phyloP scores from a whole-genome alignment of 495 filamentous ascomycete genomes.

The Lasiosphaeria ovina region DNA sequence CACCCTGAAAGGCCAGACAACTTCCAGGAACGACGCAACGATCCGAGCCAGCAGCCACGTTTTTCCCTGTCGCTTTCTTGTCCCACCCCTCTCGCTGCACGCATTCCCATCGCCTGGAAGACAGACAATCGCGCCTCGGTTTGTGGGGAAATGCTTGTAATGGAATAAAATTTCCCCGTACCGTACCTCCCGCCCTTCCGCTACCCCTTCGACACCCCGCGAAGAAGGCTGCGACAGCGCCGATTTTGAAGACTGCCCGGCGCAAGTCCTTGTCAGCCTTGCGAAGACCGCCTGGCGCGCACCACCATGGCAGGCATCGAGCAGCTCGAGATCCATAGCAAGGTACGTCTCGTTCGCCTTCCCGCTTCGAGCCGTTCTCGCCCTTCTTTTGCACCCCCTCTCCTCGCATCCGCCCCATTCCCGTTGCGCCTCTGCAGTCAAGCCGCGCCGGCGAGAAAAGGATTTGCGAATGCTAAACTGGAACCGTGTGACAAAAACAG shows the following conservation, averaged over 20 bases:
- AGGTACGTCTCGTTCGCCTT: slow-evolving; percentile 56
- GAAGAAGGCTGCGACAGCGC: not conserved
- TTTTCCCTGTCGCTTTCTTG: too few species aligned
- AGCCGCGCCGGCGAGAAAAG: not conserved
- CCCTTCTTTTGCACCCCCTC: not conserved
- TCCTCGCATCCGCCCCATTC: not conserved
- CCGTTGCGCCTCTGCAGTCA: not conserved
- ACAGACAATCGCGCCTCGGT: too few species aligned
- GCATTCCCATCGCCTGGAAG: too few species aligned
- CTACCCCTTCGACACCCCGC: too few species aligned
- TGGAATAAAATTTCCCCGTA: too few species aligned
- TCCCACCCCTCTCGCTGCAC: too few species aligned
- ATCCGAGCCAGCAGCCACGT: too few species aligned
- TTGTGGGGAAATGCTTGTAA: too few species aligned
- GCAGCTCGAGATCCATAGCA: slow-evolving; percentile 96
- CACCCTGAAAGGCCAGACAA: too few species aligned
- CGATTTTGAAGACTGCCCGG: not conserved
- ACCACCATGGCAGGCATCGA: slow-evolving; percentile 84
- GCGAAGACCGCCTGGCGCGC: not conserved
- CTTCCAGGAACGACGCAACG: too few species aligned
- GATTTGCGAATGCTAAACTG: not conserved
- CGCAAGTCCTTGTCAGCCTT: not conserved
- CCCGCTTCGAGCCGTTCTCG: not conserved
- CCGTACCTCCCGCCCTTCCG: too few species aligned
- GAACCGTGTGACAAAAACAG: slow-evolving; percentile 42